Evolutionary conservation across 192 early-diverging fungal genomes (phyloP).

Genomic region (Nowakowskiella sp.): DNA sequence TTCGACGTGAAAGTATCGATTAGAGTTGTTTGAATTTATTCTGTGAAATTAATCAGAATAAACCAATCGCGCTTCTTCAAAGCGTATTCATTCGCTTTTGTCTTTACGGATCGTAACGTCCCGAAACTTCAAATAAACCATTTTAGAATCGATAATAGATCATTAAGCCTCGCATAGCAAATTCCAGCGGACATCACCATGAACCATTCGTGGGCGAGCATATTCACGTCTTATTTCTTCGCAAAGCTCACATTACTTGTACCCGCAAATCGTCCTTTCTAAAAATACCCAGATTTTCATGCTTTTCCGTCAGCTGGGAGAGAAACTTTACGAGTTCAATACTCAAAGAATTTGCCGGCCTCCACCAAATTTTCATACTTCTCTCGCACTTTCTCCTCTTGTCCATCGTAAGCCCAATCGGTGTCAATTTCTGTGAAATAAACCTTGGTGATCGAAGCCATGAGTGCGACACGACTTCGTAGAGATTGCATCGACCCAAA

Average conservation of each 20-base stretch:
- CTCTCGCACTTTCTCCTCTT: constrained; percentile 36
- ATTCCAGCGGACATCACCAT: constrained; percentile 53
- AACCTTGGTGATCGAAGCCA: constrained; percentile 61
- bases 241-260: constrained; percentile 70
- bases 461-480: constrained; percentile 65
- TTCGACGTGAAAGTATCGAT: constrained; percentile 66
- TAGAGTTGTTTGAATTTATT: too few species aligned
- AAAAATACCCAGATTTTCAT: constrained; percentile 5
- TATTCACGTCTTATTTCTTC: constrained; percentile 18
- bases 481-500: constrained; percentile 68
- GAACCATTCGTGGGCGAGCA: constrained; percentile 67
- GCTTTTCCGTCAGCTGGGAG: constrained; percentile 3
- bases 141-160: background rate
- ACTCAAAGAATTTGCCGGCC: constrained; percentile 63
- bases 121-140: constrained; percentile 33
- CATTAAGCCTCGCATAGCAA: background rate
- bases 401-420: constrained; percentile 59
- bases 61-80: constrained; percentile 48
- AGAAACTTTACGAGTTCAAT: constrained; percentile 62
- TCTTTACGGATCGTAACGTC: constrained; percentile 27
- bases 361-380: constrained; percentile 45
- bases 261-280: constrained; percentile 45
- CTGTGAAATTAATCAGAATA: constrained; percentile 46
- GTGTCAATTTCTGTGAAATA: constrained; percentile 60
- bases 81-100: constrained; percentile 49